Percentiles rank a stretch among this genome's conserved stretches.
Conservation (phyloP, 768 basidiomycete species). For the Boletales sp. region DNA sequence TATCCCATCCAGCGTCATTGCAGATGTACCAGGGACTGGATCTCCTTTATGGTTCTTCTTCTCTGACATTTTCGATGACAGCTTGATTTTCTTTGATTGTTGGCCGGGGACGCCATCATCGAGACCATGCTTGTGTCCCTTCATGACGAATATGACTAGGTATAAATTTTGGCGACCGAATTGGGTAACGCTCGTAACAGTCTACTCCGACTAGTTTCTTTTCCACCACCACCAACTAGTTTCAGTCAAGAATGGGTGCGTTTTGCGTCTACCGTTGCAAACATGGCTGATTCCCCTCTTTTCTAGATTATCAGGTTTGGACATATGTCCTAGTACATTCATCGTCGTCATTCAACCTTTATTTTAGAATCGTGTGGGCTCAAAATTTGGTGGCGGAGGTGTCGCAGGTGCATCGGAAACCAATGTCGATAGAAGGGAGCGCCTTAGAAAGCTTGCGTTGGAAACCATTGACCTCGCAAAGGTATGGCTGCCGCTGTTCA, state of each 20-base stretch:
- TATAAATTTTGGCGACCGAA: constrained; percentile 18
- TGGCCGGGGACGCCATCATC: constrained; percentile 49
- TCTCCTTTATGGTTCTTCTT: constrained; percentile 22
- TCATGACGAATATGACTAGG: constrained; percentile 27
- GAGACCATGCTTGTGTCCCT: constrained; percentile 56
- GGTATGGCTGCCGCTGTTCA: constrained; percentile 39
- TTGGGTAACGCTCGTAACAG: constrained; percentile 4
- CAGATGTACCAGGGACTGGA: constrained; percentile 33
- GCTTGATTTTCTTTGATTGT: constrained; percentile 63
- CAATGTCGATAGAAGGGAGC: constrained; percentile 93
- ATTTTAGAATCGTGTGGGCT: constrained; percentile 87
- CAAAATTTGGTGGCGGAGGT: constrained; percentile 94
- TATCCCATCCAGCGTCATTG: constrained; percentile 59
- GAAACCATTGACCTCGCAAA: constrained; percentile 99
- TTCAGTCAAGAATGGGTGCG: constrained; percentile 31
- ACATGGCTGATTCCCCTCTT: constrained; percentile 6
- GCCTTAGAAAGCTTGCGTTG: constrained; percentile 89
- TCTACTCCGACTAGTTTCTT: no score
- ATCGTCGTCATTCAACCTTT: constrained; percentile 1
- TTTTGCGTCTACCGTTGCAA: not conserved
- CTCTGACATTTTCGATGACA: constrained; percentile 29
- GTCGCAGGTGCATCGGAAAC: constrained; percentile 93
- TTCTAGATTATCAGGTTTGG: constrained; percentile 65
- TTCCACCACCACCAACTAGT: not conserved
- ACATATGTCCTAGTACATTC: not conserved